phyloP scores from a whole-genome alignment of 148 eudicot genomes.

The Rhododendron molle region DNA sequence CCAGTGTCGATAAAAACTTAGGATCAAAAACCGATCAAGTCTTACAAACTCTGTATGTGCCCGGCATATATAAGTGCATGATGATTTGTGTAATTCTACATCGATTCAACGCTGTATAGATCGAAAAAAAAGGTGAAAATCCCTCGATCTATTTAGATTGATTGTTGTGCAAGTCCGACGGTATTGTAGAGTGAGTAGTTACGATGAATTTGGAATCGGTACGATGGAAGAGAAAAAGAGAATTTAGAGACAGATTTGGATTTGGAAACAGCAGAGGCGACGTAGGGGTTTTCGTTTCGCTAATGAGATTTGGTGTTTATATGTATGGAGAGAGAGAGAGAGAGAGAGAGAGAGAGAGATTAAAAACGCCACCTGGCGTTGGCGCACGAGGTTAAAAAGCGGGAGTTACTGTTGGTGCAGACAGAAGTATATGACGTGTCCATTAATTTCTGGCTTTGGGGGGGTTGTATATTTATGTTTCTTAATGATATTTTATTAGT shows the following conservation, averaged over 20 bases:
- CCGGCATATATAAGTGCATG: background rate
- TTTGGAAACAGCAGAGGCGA: slow-evolving; percentile 5
- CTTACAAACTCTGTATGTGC: background rate
- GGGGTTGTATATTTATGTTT: background rate
- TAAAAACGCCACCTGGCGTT: background rate
- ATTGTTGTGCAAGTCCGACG: background rate
- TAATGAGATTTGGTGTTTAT: slow-evolving; percentile 48
- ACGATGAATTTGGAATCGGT: slow-evolving; percentile 10
- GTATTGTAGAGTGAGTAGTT: slow-evolving; percentile 1
- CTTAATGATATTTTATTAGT: background rate
- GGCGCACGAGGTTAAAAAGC: background rate
- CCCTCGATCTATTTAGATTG: slow-evolving; percentile 12
- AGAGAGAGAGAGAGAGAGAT: background rate
- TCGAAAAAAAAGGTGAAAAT: background rate
- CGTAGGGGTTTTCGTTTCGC: slow-evolving; percentile 59
- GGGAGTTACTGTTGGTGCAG: background rate
- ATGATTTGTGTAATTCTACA: background rate
- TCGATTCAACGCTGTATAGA: slow-evolving; percentile 14
- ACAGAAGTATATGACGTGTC: background rate
- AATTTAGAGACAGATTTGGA: slow-evolving; percentile 14
- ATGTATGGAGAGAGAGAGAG: slow-evolving; percentile 2
- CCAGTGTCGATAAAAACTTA: background rate
- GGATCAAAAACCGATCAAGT: slow-evolving; percentile 9
- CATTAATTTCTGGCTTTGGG: background rate
- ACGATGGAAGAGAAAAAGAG: slow-evolving; percentile 13